Conservation (phyloP, 73 alveolate genomes). For the Uronychia setigera region DNA sequence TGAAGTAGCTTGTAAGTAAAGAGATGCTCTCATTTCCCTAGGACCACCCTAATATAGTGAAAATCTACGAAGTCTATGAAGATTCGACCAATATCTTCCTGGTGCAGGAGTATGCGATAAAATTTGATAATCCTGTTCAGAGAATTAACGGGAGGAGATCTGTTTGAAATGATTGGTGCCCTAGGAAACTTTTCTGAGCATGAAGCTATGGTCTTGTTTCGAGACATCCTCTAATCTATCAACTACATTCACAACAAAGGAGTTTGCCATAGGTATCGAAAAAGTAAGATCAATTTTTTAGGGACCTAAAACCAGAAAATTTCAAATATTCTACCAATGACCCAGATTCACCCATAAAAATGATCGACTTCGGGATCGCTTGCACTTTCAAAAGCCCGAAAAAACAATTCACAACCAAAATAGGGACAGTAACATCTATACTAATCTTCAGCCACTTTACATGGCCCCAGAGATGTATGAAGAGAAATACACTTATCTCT, state of each 20-base stretch:
- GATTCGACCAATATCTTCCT: not conserved
- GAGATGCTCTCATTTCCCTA: not conserved
- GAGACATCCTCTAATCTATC: not conserved
- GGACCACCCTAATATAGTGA: constrained; percentile 24
- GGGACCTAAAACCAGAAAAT: constrained; percentile 88
- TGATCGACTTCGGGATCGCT: constrained; percentile 79
- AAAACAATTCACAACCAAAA: not conserved
- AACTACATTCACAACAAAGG: not conserved
- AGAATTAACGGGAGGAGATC: not conserved
- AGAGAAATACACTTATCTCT: constrained; percentile 48
- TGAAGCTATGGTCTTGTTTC: not conserved
- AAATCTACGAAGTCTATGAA: constrained; percentile 14
- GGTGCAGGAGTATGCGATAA: not conserved
- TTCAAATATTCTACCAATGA: constrained; percentile 66
- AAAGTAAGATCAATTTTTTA: constrained; percentile 44
- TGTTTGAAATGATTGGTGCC: not conserved
- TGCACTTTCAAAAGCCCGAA: constrained; percentile 40
- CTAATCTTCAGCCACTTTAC: not conserved
- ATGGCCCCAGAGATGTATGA: constrained; percentile 52
- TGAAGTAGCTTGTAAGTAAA: not conserved
- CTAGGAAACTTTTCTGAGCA: not conserved
- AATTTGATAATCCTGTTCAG: not conserved
- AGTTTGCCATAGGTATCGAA: not conserved
- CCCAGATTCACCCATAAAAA: constrained; percentile 63
- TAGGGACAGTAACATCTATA: not conserved